Evolutionary conservation across 176 grass and related monocot species (phyloP), one percentile per base, ranked within the genome.

Genomic region (Aegilops sharonensis): DNA sequence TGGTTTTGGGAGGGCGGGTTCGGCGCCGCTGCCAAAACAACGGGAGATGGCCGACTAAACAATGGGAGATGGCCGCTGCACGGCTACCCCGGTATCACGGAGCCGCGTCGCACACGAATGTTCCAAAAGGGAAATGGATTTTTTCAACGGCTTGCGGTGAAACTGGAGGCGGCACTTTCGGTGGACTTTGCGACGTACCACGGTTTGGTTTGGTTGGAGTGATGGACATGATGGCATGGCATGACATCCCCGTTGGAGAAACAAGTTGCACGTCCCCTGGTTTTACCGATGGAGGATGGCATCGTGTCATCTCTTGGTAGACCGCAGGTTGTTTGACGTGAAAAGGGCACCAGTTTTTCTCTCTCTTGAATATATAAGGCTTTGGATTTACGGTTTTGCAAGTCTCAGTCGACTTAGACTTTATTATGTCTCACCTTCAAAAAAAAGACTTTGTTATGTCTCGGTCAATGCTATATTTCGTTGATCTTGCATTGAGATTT

Each of bases 1-100:
- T 34, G 47, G 88, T 89, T 89, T 89, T 85, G 32, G 68, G 24
- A 70, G 8, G 37, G 74, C 83, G 83, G 88, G 32, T 86, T 89
- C 63, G 88, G 71, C 78, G 83, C 78, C 88, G 68, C 23, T 61
- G 32, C 39, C 76, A 30, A 43, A 81, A 43, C 70, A 56, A 30
- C 54, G 75, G 60, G 79, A 32, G 42, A 42, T 9, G 24, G 25
- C 20, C n/a, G 1, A 15, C 15, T 68, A 17, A 6, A n/a, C 54
- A 57, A 57, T 57, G 32, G 18, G 64, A 5, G n/a, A 8, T 11
- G 35, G 37, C 80, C 73, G 47, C 67, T 70, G 24, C 62, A 31
- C 64, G 11, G 23, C 45, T 11, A 15, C 25, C 74, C 43, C 2
- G 31, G 8, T 71, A 11, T 25, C 84, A 57, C 77, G 39, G 34